Conservation (phyloP, 108 stramenopile species). For the Cyclotella sp. region DNA sequence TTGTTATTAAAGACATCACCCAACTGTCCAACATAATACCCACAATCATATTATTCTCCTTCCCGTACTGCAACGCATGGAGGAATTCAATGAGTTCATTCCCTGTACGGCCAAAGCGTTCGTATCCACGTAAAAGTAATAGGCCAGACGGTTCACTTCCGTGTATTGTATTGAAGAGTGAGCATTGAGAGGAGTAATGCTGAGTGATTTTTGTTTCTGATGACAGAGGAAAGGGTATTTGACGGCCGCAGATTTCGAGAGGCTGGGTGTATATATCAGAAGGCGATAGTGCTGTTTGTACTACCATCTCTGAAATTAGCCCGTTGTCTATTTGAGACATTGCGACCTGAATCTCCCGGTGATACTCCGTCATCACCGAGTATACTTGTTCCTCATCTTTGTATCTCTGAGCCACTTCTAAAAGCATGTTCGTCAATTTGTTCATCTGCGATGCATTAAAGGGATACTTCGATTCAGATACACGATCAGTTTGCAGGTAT, state of each 20-base stretch:
- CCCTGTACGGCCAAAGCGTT: slow-evolving; percentile 34
- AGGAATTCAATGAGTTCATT: slow-evolving; percentile 50
- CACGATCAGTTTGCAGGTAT: neutral
- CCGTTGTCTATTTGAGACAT: neutral
- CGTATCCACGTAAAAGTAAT: slow-evolving; percentile 19
- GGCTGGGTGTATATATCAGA: neutral
- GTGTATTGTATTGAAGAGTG: neutral
- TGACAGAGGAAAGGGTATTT: neutral
- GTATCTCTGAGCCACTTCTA: slow-evolving; percentile 6
- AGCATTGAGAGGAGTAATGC: slow-evolving; percentile 5
- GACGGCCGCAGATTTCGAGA: slow-evolving; percentile 3
- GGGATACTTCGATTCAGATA: neutral
- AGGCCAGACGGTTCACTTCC: neutral
- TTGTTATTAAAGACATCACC: slow-evolving; percentile 31
- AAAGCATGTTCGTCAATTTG: neutral
- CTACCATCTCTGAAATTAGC: neutral
- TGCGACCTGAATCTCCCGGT: neutral
- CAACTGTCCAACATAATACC: slow-evolving; percentile 38
- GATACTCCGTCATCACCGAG: slow-evolving; percentile 3
- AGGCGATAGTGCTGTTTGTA: neutral
- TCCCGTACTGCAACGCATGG: slow-evolving; percentile 47
- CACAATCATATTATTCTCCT: slow-evolving; percentile 26
- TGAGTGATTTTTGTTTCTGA: neutral
- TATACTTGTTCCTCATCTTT: slow-evolving; percentile 13
- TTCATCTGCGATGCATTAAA: neutral